Conservation (phyloP, 1,284 basidiomycete genomes). For the Ganoderma lucidum region DNA sequence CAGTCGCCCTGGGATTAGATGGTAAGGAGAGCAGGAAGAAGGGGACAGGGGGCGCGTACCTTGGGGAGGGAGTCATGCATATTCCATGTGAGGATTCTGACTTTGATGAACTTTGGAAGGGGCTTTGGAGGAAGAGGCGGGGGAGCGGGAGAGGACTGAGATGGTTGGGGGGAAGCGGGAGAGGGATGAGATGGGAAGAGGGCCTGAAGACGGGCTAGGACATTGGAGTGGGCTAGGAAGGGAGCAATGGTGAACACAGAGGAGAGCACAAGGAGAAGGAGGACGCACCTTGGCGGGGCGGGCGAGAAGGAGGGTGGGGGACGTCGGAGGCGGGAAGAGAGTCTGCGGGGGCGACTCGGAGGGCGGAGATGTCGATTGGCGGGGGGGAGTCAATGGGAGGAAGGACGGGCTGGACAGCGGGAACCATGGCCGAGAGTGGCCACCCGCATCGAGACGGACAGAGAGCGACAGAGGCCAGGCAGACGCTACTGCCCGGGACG, state of each 20-base stretch:
- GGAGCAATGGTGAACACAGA: neutral
- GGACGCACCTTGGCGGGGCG: slow-evolving; percentile 25
- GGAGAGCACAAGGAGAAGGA: neutral
- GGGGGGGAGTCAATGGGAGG: slow-evolving; percentile 32
- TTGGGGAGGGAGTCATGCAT: slow-evolving; percentile 83
- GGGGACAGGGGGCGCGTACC: slow-evolving; percentile 44
- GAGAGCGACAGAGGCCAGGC: neutral
- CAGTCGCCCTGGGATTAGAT: slow-evolving; percentile 67
- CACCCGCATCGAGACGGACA: slow-evolving; percentile 18
- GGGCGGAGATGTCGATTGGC: slow-evolving; percentile 29
- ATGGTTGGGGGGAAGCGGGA: slow-evolving; percentile 31
- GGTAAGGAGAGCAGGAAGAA: slow-evolving; percentile 4
- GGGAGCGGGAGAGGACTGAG: slow-evolving; percentile 28
- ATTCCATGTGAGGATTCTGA: slow-evolving; percentile 70
- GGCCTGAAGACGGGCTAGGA: slow-evolving; percentile 53
- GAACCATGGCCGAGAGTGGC: slow-evolving; percentile 18
- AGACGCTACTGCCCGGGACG: neutral
- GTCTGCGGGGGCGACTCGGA: slow-evolving; percentile 11
- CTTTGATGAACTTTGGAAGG: slow-evolving; percentile 53
- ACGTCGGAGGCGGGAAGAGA: slow-evolving; percentile 16
- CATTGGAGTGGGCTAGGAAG: slow-evolving; percentile 40
- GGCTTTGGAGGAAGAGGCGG: slow-evolving; percentile 39
- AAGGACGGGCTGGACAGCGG: slow-evolving; percentile 24
- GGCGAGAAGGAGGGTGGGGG: slow-evolving; percentile 25
- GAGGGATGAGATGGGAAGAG: slow-evolving; percentile 45